A percentile compares a stretch with the other conserved stretches of the same genome.
phyloP scores from a whole-genome alignment of 768 basidiomycete species.

The Punctularia strigosozonata region DNA sequence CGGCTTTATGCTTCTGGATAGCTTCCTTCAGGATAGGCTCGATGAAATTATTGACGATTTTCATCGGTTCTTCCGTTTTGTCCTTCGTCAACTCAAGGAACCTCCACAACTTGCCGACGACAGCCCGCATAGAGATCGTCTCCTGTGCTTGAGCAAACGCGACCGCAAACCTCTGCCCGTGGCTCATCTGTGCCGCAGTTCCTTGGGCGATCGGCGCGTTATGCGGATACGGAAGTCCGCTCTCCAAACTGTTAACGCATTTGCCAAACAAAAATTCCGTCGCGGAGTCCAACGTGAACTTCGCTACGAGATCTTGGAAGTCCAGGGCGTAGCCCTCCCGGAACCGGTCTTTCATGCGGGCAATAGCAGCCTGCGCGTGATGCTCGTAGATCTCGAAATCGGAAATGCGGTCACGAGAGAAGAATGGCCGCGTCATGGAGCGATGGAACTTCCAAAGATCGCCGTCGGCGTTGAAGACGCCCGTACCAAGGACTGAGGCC shows the following conservation, averaged over 20 bases:
- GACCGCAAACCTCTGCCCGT: conserved; percentile 23
- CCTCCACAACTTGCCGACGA: conserved; percentile 31
- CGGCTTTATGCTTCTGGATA: conserved; percentile 22
- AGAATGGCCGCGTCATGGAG: conserved; percentile 30
- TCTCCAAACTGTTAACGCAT: conserved; percentile 23
- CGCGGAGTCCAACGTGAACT: conserved; percentile 46
- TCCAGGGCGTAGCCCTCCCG: conserved; percentile 27
- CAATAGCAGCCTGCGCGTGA: conserved; percentile 21
- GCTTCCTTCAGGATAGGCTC: conserved; percentile 34
- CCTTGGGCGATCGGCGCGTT: conserved; percentile 4
- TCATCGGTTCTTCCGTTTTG: conserved; percentile 23
- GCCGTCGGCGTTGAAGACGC: conserved; percentile 32
- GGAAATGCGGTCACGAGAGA: conserved; percentile 24
- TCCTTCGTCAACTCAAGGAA: conserved; percentile 33
- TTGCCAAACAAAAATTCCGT: conserved; percentile 44
- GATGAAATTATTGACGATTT: conserved; percentile 32
- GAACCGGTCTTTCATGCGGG: conserved; percentile 20
- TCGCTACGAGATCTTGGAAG: conserved; percentile 28
- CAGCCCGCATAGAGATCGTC: conserved; percentile 17
- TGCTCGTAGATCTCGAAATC: conserved; percentile 29
- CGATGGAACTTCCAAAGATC: conserved; percentile 25
- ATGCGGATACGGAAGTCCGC: conserved; percentile 23
- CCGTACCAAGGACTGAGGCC: conserved; percentile 17
- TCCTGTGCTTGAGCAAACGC: conserved; percentile 29
- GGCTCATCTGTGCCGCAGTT: conserved; percentile 8